Conservation (phyloP, 768 basidiomycete genomes). For the Lactarius indigo region DNA sequence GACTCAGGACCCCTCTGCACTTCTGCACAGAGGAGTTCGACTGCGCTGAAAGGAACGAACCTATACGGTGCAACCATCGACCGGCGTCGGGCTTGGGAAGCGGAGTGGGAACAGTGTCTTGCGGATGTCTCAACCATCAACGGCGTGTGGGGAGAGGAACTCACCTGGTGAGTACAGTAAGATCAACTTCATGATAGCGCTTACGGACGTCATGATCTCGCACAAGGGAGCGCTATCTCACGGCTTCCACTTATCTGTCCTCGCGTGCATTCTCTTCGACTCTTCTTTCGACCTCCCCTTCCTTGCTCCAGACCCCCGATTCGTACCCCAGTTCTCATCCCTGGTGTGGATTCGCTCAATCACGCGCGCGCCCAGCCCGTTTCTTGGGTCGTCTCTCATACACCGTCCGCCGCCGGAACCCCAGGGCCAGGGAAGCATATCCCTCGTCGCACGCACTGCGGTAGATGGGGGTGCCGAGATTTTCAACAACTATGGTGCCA, state of each 20-base stretch:
- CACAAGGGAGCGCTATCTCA: constrained; percentile 65
- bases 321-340: constrained; percentile 79
- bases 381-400: constrained; percentile 64
- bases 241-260: constrained; percentile 72
- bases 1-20: constrained; percentile 69
- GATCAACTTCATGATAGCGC: constrained; percentile 25
- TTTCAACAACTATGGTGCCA: constrained; percentile 90
- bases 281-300: constrained; percentile 56
- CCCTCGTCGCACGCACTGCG: constrained; percentile 54
- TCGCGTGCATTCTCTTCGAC: constrained; percentile 90
- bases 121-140: constrained; percentile 37
- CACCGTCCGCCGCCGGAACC: constrained; percentile 12
- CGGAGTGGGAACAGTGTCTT: constrained; percentile 59
- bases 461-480: constrained; percentile 51
- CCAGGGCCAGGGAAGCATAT: constrained; percentile 48
- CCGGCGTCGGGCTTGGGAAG: constrained; percentile 55
- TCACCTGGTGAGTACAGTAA: constrained; percentile 81
- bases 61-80: constrained; percentile 73
- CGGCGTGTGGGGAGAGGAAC: constrained; percentile 42
- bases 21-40: constrained; percentile 63
- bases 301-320: constrained; percentile 46
- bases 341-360: constrained; percentile 84
- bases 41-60: constrained; percentile 73
- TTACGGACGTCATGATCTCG: background rate
- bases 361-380: constrained; percentile 78